Base-by-base conservation (phyloP, 441 rosid genomes). In the Populus hybrid region DNA sequence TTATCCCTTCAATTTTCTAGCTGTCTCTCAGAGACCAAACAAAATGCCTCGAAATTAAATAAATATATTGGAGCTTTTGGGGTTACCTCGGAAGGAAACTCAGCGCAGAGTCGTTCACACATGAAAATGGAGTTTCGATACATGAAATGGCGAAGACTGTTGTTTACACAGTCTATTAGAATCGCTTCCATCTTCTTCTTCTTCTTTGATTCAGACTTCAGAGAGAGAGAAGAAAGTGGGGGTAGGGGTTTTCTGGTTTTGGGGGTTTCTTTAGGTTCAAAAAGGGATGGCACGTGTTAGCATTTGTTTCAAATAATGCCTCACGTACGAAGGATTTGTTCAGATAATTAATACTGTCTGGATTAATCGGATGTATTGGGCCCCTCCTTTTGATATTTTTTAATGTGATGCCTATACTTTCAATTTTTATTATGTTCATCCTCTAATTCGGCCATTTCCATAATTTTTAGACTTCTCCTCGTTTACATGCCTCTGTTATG, bases 61-160 rank as follows among this genome's bases (percentile, higher is more conserved):
- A 33, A 33, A 33, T 33, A 2, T 20, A 56, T 20, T n/a, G 23
- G 23, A 20, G 63, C 63, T 56, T 56, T 20, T 20, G 7, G 9
- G 35, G 21, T 4, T 59, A 96, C 99, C 98, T 96, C 98, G 16
- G 98, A 87, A 24, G 98, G 98, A 80, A 91, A 96, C 89, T 96
- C 98, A 16, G 98, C 96, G 76, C 94, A 93, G 82, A 96, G 96
- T 70, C 98, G 96, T 82, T 96, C 99, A 80, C 98, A 94, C 88
- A 94, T 87, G 86, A 96, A 96, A 79, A 92, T 90, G 83, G 98
- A 94, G 86, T 96, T 96, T 28, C 86, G 88, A 85, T 82, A 73
- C 82, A 94, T 89, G 86, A 96, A 93, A 79, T 90, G 88, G 69
- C 94, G 94, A 33, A 94, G 94, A 84, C 95, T 96, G 90, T 86